These are phyloP conservation scores for Cercospora brassicicola DNA, from an alignment of 2,329 filamentous ascomycete genomes.

Conservation along the genomic window DNA sequence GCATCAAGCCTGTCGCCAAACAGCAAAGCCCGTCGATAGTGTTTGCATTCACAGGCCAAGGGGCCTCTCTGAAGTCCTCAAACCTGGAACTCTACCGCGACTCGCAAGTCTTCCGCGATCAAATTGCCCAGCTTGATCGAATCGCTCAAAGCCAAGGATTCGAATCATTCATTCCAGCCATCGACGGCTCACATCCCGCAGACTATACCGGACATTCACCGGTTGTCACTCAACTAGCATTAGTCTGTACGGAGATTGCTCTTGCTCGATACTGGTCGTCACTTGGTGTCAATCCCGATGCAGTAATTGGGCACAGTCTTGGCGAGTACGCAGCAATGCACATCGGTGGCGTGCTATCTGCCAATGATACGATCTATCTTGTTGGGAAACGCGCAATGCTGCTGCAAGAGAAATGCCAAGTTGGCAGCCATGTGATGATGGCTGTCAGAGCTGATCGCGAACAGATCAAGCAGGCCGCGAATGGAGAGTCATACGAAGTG, in stretches of 20 bases:
- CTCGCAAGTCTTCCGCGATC: constrained; percentile 33
- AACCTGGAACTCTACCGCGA: constrained; percentile 38
- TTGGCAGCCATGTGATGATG: constrained; percentile 35
- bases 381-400: constrained; percentile 41
- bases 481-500: constrained; percentile 17
- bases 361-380: constrained; percentile 38
- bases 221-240: constrained; percentile 42
- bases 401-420: constrained; percentile 31
- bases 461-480: constrained; percentile 14
- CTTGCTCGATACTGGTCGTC: constrained; percentile 33
- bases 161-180: constrained; percentile 33
- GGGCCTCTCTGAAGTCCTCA: constrained; percentile 32
- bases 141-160: constrained; percentile 37
- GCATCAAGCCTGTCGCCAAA: constrained; percentile 21
- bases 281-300: constrained; percentile 34
- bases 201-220: constrained; percentile 15
- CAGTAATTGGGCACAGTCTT: constrained; percentile 39
- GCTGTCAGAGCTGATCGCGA: constrained; percentile 17
- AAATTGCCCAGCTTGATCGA: constrained; percentile 37
- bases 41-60: constrained; percentile 47
- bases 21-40: constrained; percentile 32
- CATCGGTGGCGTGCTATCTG: constrained; percentile 40
- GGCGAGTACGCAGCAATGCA: constrained; percentile 46
- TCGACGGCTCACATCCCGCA: constrained; percentile 22
- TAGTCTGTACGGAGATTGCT: constrained; percentile 47